Percentiles rank a stretch among this genome's conserved stretches.
Conservation (phyloP, 2,329 filamentous ascomycete genomes). For the Monilinia aucupariae region DNA sequence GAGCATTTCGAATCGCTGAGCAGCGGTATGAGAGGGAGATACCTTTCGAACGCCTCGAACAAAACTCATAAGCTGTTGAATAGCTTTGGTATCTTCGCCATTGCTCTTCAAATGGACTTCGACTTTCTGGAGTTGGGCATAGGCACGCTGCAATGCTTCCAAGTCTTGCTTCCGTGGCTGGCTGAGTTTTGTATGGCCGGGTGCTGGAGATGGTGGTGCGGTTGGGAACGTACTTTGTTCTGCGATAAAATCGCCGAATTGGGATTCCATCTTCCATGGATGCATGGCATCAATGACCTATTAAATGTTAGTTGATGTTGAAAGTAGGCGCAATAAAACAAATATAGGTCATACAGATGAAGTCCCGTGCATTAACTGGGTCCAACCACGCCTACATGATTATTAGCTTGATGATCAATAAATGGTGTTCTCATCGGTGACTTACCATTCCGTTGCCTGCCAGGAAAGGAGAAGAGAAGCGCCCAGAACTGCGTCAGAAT, state of each 20-base stretch:
- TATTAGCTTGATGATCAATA: slow-evolving; percentile 4
- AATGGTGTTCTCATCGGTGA: slow-evolving; percentile 33
- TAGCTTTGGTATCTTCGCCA: slow-evolving; percentile 62
- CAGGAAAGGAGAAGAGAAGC: slow-evolving; percentile 89
- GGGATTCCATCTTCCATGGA: slow-evolving; percentile 82
- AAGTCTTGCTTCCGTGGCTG: slow-evolving; percentile 66
- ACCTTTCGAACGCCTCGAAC: slow-evolving; percentile 67
- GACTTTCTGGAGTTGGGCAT: slow-evolving; percentile 62
- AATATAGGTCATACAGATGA: slow-evolving; percentile 62
- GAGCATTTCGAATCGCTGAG: slow-evolving; percentile 84
- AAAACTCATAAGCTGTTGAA: slow-evolving; percentile 66
- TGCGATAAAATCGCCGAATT: slow-evolving; percentile 75
- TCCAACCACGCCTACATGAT: slow-evolving; percentile 76
- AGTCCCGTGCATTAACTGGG: slow-evolving; percentile 84
- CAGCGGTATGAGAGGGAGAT: slow-evolving; percentile 62
- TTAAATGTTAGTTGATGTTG: slow-evolving; percentile 30
- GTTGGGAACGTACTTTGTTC: slow-evolving; percentile 71
- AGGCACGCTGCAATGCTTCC: slow-evolving; percentile 59
- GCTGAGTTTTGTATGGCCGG: slow-evolving; percentile 52
- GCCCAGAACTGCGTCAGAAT: slow-evolving; percentile 85
- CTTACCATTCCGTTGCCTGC: slow-evolving; percentile 94
- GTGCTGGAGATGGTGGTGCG: slow-evolving; percentile 56
- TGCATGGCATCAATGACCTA: slow-evolving; percentile 90
- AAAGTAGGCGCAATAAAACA: background rate
- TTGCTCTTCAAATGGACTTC: slow-evolving; percentile 63